Evolutionary conservation across 176 grass and related monocot genomes (phyloP).

Genomic region (Oryza officinalis): DNA sequence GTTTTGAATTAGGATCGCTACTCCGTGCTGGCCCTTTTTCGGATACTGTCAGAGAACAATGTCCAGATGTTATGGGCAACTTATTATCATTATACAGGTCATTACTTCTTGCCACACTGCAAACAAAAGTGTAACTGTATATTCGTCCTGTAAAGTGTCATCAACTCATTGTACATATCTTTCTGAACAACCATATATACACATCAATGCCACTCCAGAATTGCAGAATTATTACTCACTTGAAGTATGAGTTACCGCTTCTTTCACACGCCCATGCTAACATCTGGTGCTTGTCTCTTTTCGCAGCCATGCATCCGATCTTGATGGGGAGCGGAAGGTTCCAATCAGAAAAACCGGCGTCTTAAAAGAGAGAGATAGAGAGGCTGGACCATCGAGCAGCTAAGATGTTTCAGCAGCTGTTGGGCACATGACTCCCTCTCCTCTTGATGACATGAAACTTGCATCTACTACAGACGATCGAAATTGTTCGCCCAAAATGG

Average conservation of each 20-base stretch:
- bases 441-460: not conserved
- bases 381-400: not conserved
- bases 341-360: not conserved
- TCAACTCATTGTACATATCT: not conserved
- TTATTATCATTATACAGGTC: not conserved
- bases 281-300: not conserved
- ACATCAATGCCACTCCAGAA: not conserved
- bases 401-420: not conserved
- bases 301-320: not conserved
- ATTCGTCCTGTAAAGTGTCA: conserved; percentile 15
- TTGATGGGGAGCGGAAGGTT: not conserved
- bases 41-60: conserved; percentile 15
- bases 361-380: not conserved
- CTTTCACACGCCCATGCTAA: not conserved
- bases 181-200: not conserved
- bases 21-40: conserved; percentile 7
- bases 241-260: not conserved
- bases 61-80: not conserved
- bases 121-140: conserved; percentile 3
- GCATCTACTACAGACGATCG: not conserved
- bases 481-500: not conserved
- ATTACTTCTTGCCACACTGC: not conserved
- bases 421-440: not conserved
- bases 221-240: not conserved
- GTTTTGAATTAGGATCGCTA: conserved; percentile 3